These are phyloP conservation scores for Hypomontagnella submonticulosa DNA, from an alignment of 495 filamentous ascomycete genomes.

Conservation along the genomic window DNA sequence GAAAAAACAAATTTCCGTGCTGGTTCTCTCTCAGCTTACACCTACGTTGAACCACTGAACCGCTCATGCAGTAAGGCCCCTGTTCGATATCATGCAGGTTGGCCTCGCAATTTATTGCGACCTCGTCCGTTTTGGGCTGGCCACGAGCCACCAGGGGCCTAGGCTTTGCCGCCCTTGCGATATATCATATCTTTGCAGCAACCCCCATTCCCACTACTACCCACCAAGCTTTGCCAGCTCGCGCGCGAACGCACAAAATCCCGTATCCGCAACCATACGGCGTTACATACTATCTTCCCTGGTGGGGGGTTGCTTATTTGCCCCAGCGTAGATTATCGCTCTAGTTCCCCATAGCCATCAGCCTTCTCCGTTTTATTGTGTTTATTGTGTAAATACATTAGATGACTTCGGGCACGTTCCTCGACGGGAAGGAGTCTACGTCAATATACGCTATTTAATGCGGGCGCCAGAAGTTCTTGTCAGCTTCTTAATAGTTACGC, in stretches of 20 bases:
- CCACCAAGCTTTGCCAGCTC: slow-evolving; percentile 26
- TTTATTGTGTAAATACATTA: slow-evolving; percentile 9
- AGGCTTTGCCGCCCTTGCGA: slow-evolving; percentile 32
- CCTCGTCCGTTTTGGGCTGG: slow-evolving; percentile 26
- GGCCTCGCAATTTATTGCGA: slow-evolving; percentile 27
- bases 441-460: slow-evolving; percentile 20
- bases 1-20: slow-evolving; percentile 1
- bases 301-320: slow-evolving; percentile 24
- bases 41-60: slow-evolving; percentile 3
- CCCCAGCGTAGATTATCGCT: slow-evolving; percentile 8
- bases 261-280: slow-evolving; percentile 32
- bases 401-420: slow-evolving; percentile 30
- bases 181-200: slow-evolving; percentile 23
- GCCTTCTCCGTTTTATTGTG: slow-evolving; percentile 19
- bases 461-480: slow-evolving; percentile 11
- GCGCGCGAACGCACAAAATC: slow-evolving; percentile 23
- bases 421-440: slow-evolving; percentile 16
- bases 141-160: slow-evolving; percentile 24
- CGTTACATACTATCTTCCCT: slow-evolving; percentile 20
- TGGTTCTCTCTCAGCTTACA: slow-evolving; percentile 1
- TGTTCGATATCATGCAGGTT: slow-evolving; percentile 32
- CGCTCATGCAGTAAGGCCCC: slow-evolving; percentile 10
- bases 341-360: slow-evolving; percentile 13
- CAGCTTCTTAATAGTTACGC: slow-evolving; percentile 24
- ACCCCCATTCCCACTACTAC: slow-evolving; percentile 31